phyloP scores from a whole-genome alignment of 2,329 filamentous ascomycete genomes.

The Drechslera avenae region DNA sequence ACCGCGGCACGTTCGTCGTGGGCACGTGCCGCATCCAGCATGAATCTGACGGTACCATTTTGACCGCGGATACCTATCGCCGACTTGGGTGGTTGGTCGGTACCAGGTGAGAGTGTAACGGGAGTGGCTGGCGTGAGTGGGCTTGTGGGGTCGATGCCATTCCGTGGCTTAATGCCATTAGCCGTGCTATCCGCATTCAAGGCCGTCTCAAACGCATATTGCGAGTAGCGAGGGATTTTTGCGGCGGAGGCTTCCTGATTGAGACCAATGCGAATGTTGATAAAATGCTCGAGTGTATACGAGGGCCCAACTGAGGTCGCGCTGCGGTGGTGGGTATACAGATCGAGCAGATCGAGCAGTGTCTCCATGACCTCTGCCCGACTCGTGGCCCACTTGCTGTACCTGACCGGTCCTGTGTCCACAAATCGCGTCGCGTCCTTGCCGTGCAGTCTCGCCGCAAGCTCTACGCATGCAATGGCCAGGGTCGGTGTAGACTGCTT shows the following conservation, averaged over 20 bases:
- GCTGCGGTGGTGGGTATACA: conserved; percentile 84
- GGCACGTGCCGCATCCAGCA: conserved; percentile 80
- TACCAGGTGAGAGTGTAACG: conserved; percentile 49
- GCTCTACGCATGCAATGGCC: conserved; percentile 79
- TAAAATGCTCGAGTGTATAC: conserved; percentile 77
- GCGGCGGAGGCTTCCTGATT: conserved; percentile 77
- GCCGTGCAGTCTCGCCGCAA: conserved; percentile 72
- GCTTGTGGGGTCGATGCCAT: conserved; percentile 42
- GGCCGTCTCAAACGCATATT: conserved; percentile 42
- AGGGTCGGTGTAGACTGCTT: conserved; percentile 89
- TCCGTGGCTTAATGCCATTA: conserved; percentile 39
- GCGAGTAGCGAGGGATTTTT: conserved; percentile 66
- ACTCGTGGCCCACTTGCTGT: conserved; percentile 50
- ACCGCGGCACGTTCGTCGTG: conserved; percentile 72
- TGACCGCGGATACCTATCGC: conserved; percentile 50
- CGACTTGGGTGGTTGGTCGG: conserved; percentile 43
- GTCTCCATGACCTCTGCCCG: conserved; percentile 66
- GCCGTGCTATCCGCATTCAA: conserved; percentile 17
- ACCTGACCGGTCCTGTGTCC: conserved; percentile 55
- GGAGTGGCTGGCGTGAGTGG: conserved; percentile 53
- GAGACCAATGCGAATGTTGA: conserved; percentile 82
- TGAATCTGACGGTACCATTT: conserved; percentile 84
- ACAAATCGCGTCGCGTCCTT: conserved; percentile 58
- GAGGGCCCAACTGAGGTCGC: conserved; percentile 74
- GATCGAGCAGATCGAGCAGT: conserved; percentile 85